Conservation (phyloP, 257 asterid species). For the Lavandula angustifolia region DNA sequence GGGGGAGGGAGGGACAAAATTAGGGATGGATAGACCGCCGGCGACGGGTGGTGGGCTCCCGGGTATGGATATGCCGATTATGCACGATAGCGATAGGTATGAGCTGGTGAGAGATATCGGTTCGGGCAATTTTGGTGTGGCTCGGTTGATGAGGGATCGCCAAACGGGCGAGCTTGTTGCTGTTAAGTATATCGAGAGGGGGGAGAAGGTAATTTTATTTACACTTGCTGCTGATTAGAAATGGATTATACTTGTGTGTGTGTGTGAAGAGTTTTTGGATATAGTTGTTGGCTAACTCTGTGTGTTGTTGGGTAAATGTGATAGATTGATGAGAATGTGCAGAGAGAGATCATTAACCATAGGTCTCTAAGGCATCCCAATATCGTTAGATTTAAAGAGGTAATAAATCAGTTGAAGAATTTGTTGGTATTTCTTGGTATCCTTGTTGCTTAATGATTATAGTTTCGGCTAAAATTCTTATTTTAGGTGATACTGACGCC, state of each 20-base stretch:
- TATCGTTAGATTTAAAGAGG: conserved; percentile 90
- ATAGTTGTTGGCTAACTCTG: conserved; percentile 3
- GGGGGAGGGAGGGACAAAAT: background rate
- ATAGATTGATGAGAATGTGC: conserved; percentile 94
- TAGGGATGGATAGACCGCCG: conserved; percentile 65
- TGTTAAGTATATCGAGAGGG: conserved; percentile 97
- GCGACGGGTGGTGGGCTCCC: conserved; percentile 47
- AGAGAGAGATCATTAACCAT: conserved; percentile 90
- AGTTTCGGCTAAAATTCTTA: too few relatives aligned
- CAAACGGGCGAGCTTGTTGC: conserved; percentile 89
- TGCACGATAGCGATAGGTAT: conserved; percentile 91
- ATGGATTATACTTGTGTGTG: background rate
- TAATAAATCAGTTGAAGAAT: conserved; percentile 17
- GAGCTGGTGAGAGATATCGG: conserved; percentile 93
- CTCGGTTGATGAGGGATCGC: conserved; percentile 90
- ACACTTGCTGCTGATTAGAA: background rate
- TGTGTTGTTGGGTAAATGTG: conserved; percentile 15
- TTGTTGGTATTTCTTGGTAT: background rate
- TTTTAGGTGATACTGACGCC: conserved; percentile 85
- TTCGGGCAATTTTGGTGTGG: conserved; percentile 97
- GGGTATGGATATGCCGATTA: conserved; percentile 93
- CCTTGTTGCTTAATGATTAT: conserved; percentile 25
- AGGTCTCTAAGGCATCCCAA: conserved; percentile 93
- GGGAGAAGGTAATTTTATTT: conserved; percentile 72
- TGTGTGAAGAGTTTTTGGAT: too few relatives aligned